Percentiles rank a stretch among this genome's conserved stretches.
phyloP scores from a whole-genome alignment of 1,139 yeast species.

The Hyphopichia khmerensis region DNA sequence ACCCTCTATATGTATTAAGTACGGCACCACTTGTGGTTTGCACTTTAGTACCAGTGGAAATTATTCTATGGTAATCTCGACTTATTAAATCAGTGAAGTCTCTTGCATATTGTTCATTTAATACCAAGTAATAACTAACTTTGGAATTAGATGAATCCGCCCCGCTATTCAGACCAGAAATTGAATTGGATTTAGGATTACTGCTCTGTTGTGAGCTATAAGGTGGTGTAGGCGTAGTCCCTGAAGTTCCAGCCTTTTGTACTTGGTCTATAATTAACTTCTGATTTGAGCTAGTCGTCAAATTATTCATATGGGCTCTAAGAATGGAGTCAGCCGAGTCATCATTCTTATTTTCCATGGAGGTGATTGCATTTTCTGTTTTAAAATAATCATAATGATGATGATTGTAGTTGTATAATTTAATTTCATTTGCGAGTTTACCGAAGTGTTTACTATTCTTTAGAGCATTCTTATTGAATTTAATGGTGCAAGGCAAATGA shows the following conservation, averaged over 20 bases:
- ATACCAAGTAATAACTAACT: neutral
- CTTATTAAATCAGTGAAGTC: neutral
- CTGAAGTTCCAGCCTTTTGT: too few species aligned
- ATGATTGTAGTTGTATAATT: slow-evolving; percentile 11
- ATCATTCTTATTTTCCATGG: too few species aligned
- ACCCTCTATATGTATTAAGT: neutral
- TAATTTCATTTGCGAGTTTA: neutral
- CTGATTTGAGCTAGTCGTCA: neutral
- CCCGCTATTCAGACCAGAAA: too few species aligned
- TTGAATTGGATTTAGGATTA: too few species aligned
- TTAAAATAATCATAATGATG: slow-evolving; percentile 10
- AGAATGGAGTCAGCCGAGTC: slow-evolving; percentile 9
- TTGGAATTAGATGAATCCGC: too few species aligned
- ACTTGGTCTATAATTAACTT: neutral
- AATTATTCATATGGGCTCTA: slow-evolving; percentile 10
- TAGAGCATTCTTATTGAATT: slow-evolving; percentile 5
- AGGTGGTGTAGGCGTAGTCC: too few species aligned
- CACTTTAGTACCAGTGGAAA: neutral
- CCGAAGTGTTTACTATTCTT: neutral
- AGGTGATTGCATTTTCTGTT: neutral
- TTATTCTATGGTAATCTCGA: neutral
- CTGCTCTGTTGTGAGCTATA: too few species aligned
- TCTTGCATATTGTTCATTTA: neutral
- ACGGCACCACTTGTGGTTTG: neutral
- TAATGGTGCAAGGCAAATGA: slow-evolving; percentile 18